These are phyloP conservation scores for Psilocybe tampanensis DNA, from an alignment of 768 basidiomycete species.

Conservation along the genomic window DNA sequence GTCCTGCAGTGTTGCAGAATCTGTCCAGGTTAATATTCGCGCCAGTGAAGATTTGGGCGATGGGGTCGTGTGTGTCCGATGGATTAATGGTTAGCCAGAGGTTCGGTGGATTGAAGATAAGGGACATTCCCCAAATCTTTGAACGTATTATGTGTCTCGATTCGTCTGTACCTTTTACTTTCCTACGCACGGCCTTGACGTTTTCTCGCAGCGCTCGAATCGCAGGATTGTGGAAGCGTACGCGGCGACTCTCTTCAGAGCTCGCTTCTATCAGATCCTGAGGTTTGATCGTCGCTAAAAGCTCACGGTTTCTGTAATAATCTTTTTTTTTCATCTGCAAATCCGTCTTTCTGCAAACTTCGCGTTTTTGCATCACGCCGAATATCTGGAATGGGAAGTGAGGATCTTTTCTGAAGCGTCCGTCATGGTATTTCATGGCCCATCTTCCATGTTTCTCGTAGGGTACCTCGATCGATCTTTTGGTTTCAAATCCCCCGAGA, in stretches of 20 bases:
- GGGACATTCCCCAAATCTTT: slow-evolving; percentile 39
- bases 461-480: too few relatives aligned
- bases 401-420: too few relatives aligned
- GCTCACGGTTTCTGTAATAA: background rate
- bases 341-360: slow-evolving; percentile 16
- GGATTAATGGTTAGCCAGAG: too few relatives aligned
- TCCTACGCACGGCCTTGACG: slow-evolving; percentile 21
- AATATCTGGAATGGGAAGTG: too few relatives aligned
- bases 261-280: too few relatives aligned
- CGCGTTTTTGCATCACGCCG: slow-evolving; percentile 33
- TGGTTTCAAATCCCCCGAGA: too few relatives aligned
- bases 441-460: too few relatives aligned
- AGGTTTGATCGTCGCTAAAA: background rate
- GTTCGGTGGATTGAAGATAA: slow-evolving; percentile 29
- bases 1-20: slow-evolving; percentile 23
- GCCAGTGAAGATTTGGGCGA: too few relatives aligned
- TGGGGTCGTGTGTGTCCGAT: too few relatives aligned
- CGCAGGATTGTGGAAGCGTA: slow-evolving; percentile 16
- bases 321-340: slow-evolving; percentile 7
- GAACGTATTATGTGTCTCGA: slow-evolving; percentile 21
- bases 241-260: too few relatives aligned
- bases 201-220: slow-evolving; percentile 27
- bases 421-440: slow-evolving; percentile 37
- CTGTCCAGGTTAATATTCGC: slow-evolving; percentile 41
- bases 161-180: slow-evolving; percentile 36